Evolutionary conservation across 1,284 basidiomycete species (phyloP).

Genomic region (Tilletiaria anomala): DNA sequence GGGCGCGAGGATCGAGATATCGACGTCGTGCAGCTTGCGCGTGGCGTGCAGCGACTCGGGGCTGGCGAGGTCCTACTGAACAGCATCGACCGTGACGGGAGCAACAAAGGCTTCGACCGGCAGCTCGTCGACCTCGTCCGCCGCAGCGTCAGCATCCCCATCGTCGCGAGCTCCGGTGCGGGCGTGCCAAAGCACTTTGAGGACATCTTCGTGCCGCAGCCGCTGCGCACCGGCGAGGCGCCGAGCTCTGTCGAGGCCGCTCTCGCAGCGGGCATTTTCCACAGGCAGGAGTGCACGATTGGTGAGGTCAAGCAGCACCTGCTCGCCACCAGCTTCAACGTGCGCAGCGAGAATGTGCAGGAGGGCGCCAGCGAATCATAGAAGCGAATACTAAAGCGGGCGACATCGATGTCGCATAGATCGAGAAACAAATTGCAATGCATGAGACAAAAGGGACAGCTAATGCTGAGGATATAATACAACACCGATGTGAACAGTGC

Average conservation of each 20-base stretch:
- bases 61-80: conserved; percentile 93
- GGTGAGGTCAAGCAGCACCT: conserved; percentile 41
- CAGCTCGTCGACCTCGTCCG: conserved; percentile 62
- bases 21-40: conserved; percentile 82
- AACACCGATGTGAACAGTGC: too few relatives aligned
- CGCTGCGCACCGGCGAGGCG: conserved; percentile 7
- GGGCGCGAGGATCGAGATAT: conserved; percentile 74
- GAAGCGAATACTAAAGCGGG: background rate
- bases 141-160: conserved; percentile 65
- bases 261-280: conserved; percentile 93
- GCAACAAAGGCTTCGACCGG: conserved; percentile 79
- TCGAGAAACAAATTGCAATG: too few relatives aligned
- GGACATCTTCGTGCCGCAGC: conserved; percentile 52
- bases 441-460: too few relatives aligned
- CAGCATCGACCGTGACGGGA: conserved; percentile 91
- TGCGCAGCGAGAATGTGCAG: conserved; percentile 18
- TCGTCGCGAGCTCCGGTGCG: conserved; percentile 70
- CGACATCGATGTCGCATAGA: too few relatives aligned
- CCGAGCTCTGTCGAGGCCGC: conserved; percentile 60
- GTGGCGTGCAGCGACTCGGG: conserved; percentile 73
- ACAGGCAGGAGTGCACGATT: conserved; percentile 65
- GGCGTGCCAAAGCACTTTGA: background rate
- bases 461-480: too few relatives aligned
- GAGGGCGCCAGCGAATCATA: conserved; percentile 13
- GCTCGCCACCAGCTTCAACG: conserved; percentile 16